These are phyloP conservation scores for Phytophthora pluvialis DNA, from an alignment of 352 stramenopile genomes.

Conservation along the genomic window DNA sequence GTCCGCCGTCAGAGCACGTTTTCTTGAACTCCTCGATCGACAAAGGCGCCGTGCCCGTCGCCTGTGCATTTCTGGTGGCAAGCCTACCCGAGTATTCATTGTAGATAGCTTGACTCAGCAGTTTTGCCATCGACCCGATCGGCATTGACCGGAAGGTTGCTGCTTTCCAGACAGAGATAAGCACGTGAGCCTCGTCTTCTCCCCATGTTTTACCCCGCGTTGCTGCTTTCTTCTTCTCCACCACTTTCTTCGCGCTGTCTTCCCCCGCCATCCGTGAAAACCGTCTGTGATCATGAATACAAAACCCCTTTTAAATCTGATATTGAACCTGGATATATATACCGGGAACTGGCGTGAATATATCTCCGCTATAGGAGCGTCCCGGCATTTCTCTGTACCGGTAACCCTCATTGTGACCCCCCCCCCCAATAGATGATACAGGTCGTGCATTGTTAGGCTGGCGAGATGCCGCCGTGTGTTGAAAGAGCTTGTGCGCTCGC, in stretches of 20 bases:
- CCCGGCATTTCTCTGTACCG: no score
- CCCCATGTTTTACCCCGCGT: not conserved
- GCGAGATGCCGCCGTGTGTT: no score
- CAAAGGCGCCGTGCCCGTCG: not conserved
- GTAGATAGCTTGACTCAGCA: not conserved
- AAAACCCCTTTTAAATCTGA: no score
- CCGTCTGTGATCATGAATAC: not conserved
- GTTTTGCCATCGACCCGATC: not conserved
- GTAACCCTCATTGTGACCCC: no score
- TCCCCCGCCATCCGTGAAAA: not conserved
- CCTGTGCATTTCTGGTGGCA: not conserved
- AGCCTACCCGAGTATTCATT: not conserved
- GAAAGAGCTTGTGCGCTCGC: no score
- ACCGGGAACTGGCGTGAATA: no score
- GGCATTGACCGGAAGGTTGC: not conserved
- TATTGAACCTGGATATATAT: no score
- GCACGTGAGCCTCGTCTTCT: not conserved
- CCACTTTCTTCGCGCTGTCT: not conserved
- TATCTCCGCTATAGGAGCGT: no score
- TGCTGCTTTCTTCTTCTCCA: not conserved
- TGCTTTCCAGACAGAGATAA: not conserved
- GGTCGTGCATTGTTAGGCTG: no score
- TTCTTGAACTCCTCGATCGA: not conserved
- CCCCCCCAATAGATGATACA: no score
- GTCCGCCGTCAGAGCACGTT: not conserved